A percentile compares a stretch with the other conserved stretches of the same genome.
phyloP scores from a whole-genome alignment of 2,329 filamentous ascomycete genomes.

The Colletotrichum musicola region DNA sequence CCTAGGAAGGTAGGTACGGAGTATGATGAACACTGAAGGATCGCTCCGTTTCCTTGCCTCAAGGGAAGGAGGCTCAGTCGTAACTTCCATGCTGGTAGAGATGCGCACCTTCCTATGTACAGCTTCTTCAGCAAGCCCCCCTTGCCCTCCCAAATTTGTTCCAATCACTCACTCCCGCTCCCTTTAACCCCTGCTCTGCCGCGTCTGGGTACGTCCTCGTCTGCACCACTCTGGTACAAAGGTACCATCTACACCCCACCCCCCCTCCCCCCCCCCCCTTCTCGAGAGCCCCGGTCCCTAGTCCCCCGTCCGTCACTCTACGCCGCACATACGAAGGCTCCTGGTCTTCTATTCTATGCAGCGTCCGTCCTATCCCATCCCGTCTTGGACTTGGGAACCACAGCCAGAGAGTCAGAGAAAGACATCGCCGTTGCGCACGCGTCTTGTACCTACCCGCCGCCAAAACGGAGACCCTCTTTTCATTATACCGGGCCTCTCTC shows the following conservation, averaged over 20 bases:
- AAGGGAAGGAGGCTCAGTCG: background rate
- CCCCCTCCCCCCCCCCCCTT: conserved; percentile 5
- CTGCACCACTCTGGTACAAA: no score
- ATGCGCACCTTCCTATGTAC: background rate
- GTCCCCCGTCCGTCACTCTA: conserved; percentile 27
- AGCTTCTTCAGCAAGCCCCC: conserved; percentile 20
- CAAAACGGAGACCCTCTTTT: conserved; percentile 23
- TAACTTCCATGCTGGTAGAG: background rate
- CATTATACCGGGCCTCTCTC: conserved; percentile 35
- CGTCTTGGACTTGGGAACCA: background rate
- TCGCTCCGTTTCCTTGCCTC: background rate
- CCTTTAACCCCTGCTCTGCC: background rate
- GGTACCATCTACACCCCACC: background rate
- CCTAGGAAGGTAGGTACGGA: no score
- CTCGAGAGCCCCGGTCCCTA: conserved; percentile 1
- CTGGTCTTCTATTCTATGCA: background rate
- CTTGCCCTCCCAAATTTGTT: conserved; percentile 16
- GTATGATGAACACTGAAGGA: no score
- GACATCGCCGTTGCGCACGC: conserved; percentile 12
- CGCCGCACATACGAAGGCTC: conserved; percentile 19
- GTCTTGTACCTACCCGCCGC: conserved; percentile 18
- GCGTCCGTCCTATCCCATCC: conserved; percentile 13
- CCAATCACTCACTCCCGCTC: conserved; percentile 13
- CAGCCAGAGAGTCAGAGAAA: background rate
- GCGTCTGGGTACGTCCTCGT: no score